phyloP scores from a whole-genome alignment of 192 early-diverging fungal genomes.

The Gamsiella multidivaricata region DNA sequence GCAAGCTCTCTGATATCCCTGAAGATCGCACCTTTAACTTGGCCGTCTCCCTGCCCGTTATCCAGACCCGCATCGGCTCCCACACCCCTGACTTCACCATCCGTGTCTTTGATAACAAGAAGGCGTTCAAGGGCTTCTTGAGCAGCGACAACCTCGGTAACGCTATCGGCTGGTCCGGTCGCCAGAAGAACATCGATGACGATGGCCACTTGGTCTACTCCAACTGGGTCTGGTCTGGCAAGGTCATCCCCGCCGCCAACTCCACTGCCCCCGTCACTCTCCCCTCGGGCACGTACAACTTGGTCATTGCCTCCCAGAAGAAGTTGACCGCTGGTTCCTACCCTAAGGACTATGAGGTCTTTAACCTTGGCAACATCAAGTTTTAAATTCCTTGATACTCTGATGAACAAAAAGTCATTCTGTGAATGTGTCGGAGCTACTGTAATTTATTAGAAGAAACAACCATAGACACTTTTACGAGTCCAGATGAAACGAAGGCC shows the following conservation, averaged over 20 bases:
- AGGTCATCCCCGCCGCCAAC: conserved; percentile 22
- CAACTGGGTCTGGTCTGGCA: conserved; percentile 22
- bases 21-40: conserved; percentile 14
- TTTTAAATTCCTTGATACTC: no score
- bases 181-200: conserved; percentile 25
- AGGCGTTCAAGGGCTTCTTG: conserved; percentile 23
- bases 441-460: neutral
- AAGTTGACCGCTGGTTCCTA: conserved; percentile 38
- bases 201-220: conserved; percentile 14
- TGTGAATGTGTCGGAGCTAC: no score
- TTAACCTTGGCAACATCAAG: conserved; percentile 18
- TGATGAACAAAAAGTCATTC: no score
- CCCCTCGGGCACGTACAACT: conserved; percentile 11
- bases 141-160: neutral
- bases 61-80: conserved; percentile 32
- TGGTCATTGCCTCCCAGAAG: conserved; percentile 43
- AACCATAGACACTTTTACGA: neutral
- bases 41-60: neutral
- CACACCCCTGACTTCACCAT: conserved; percentile 25
- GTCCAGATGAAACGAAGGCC: neutral
- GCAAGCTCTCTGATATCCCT: neutral
- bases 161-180: conserved; percentile 15
- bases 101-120: conserved; percentile 30
- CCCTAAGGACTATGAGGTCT: conserved; percentile 39
- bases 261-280: conserved; percentile 8